Evolutionary conservation across 2,329 filamentous ascomycete species (phyloP).

Genomic region (Neofusicoccum laricinum): DNA sequence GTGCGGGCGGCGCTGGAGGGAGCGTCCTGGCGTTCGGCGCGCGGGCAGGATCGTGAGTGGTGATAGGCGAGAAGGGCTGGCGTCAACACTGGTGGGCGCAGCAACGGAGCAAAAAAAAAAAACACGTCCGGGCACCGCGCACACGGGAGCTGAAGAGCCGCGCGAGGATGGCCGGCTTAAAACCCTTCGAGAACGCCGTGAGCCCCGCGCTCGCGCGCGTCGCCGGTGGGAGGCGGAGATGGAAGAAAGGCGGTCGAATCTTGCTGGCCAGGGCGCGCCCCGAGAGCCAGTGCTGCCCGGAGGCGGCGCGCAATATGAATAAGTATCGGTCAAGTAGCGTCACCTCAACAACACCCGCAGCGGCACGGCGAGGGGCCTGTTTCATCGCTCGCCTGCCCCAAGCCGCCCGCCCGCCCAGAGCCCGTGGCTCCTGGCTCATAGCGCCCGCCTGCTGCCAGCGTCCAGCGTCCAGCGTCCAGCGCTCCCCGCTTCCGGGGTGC

Average conservation of each 20-base stretch:
- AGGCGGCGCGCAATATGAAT: neutral
- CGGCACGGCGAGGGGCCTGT: constrained; percentile 5
- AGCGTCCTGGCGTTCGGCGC: neutral
- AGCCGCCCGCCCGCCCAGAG: neutral
- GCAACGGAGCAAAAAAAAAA: neutral
- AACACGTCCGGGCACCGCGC: neutral
- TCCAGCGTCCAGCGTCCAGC: neutral
- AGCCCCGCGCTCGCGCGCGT: constrained; percentile 2
- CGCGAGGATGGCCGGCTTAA: neutral
- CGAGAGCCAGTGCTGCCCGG: constrained; percentile 1
- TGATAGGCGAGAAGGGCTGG: constrained; percentile 3
- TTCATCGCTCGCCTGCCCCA: neutral
- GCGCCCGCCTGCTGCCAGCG: neutral
- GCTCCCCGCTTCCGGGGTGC: neutral
- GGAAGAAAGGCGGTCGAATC: neutral
- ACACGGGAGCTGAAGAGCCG: neutral
- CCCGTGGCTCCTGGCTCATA: neutral
- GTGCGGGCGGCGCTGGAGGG: neutral
- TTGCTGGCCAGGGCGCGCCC: neutral
- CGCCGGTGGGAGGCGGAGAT: neutral
- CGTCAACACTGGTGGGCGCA: constrained; percentile 8
- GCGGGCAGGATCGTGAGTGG: constrained; percentile 9
- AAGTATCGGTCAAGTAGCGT: neutral
- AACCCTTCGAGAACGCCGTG: neutral
- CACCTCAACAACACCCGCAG: neutral